Base-by-base conservation (phyloP, 1,284 basidiomycete species). In the Phlebopus sp. region DNA sequence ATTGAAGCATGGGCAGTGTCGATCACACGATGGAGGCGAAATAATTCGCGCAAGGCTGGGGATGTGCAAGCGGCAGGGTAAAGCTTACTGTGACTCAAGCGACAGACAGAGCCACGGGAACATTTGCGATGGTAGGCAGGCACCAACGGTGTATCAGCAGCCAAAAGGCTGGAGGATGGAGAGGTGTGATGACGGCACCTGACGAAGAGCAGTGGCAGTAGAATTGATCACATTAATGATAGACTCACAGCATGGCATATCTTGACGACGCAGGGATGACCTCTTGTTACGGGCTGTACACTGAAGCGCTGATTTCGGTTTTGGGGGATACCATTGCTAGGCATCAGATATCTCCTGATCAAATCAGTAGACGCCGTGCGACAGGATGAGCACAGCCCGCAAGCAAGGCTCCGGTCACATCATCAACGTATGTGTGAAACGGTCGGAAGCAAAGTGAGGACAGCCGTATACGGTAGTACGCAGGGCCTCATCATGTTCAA, bases 1-100 rank as follows among this genome's bases (percentile, higher is more conserved):
- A 74, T 73, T 55, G 55, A 27, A 47, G 52, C 47, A 44, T 61
- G 61, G 71, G 76, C 75, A 61, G 74, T 75, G 75, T 71, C 67
- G 59, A 64, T 66, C 64, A 63, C 59, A 30, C 44, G 44, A 27
- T 17, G 32, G 38, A 31, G 42, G 40, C 30, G 40, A 27, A 35
- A 37, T 39, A 42, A 50, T 34, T 17, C 17, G 44, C 21, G 30
- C 15, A 34, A 32, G 44, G 37, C 44, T 50, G 47, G 40, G 31
- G 51, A 40, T 45, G 50, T 52, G 51, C 27, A 29, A 29, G 27
- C 27, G 27, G 27, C 34, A 47, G 38, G 43, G 38, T 37, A 49
- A 21, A 47, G 36, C 36, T 32, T 45, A 45, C 49, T 15, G 43
- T 30, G 34, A 44, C 25, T 42, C 17, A 9, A 45, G 48, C 42